phyloP scores from a whole-genome alignment of 352 stramenopile species.

The Pythium periplocum region DNA sequence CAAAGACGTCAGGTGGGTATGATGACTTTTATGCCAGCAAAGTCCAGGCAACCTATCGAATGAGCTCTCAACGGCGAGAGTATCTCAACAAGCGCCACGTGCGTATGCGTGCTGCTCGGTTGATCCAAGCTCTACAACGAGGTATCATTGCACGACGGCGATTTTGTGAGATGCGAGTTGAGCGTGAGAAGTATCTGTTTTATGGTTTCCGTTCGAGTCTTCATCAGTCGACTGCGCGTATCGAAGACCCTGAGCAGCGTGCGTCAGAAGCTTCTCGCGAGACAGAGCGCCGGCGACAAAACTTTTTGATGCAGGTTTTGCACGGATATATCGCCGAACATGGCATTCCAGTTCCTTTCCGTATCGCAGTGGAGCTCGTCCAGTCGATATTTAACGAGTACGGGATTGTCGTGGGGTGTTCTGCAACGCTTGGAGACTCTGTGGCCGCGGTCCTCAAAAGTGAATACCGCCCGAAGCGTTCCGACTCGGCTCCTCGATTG shows the following conservation, averaged over 20 bases:
- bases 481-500: constrained; percentile 3
- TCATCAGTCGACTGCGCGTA: constrained; percentile 23
- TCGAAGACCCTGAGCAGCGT: constrained; percentile 42
- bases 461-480: constrained; percentile 1
- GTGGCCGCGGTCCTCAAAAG: constrained; percentile 27
- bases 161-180: constrained; percentile 49
- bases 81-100: constrained; percentile 42
- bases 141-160: constrained; percentile 48
- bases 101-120: constrained; percentile 40
- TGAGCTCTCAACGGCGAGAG: constrained; percentile 55
- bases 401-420: constrained; percentile 56
- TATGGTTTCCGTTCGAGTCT: constrained; percentile 65
- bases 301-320: constrained; percentile 67
- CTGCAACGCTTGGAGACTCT: constrained; percentile 34
- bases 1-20: constrained; percentile 53
- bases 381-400: constrained; percentile 49
- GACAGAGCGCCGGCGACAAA: constrained; percentile 37
- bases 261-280: constrained; percentile 28
- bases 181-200: constrained; percentile 57
- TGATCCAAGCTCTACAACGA: constrained; percentile 65
- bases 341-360: constrained; percentile 28
- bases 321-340: constrained; percentile 45
- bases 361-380: constrained; percentile 26
- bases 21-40: constrained; percentile 68
- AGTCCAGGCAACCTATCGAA: constrained; percentile 61